These are phyloP conservation scores for Juncus inflexus DNA, from an alignment of 176 grass and related monocot genomes.

Conservation along the genomic window DNA sequence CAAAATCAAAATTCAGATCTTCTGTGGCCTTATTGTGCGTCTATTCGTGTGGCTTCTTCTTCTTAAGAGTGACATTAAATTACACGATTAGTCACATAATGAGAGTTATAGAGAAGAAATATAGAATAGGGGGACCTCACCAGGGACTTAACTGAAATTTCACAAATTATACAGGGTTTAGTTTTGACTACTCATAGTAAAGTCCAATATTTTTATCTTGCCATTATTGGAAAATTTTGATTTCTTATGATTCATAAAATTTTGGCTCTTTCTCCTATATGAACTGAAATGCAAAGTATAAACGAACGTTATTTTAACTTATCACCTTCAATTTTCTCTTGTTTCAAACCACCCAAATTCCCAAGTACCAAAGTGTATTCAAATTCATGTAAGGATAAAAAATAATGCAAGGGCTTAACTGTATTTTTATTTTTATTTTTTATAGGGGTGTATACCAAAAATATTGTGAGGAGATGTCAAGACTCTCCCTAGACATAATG, in stretches of 20 bases:
- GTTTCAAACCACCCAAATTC: background rate
- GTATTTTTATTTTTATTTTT: background rate
- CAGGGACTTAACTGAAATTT: background rate
- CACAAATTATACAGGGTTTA: background rate
- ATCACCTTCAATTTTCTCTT: background rate
- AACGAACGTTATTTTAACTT: background rate
- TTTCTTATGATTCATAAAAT: background rate
- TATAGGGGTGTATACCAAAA: conserved; percentile 46
- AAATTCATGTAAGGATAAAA: background rate
- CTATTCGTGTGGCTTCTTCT: background rate
- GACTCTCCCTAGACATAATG: conserved; percentile 75
- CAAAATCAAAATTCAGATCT: background rate
- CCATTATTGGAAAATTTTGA: conserved; percentile 14
- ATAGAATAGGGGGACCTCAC: conserved; percentile 11
- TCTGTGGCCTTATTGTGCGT: background rate
- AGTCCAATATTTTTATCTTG: conserved; percentile 2
- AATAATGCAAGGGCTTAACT: background rate
- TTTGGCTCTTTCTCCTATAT: background rate
- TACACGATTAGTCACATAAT: conserved; percentile 1
- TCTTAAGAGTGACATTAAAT: background rate
- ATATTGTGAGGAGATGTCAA: conserved; percentile 76
- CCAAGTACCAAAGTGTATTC: too few species aligned
- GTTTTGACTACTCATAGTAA: conserved; percentile 13
- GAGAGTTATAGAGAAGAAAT: background rate
- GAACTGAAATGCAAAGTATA: conserved; percentile 4